Percentiles rank a stretch among this genome's conserved stretches.
Conservation (phyloP, 2,329 filamentous ascomycete genomes). For the Colletotrichum destructivum region DNA sequence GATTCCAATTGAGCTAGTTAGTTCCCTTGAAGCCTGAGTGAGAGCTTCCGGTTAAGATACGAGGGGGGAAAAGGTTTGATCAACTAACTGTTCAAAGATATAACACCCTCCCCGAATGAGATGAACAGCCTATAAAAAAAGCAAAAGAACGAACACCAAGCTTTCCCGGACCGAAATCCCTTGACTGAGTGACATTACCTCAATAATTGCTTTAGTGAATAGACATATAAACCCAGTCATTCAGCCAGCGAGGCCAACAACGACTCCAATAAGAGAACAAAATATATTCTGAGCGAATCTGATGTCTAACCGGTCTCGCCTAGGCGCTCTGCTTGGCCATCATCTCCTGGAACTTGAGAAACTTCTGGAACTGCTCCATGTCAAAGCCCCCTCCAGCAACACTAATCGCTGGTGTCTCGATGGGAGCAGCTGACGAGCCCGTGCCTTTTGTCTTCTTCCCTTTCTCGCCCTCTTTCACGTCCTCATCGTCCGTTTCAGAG, state of each 20-base stretch:
- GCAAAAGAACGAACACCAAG: too few relatives aligned
- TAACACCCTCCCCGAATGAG: too few relatives aligned
- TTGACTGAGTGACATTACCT: too few relatives aligned
- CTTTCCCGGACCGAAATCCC: too few relatives aligned
- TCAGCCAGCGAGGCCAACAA: neutral
- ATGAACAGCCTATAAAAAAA: too few relatives aligned
- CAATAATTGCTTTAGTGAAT: too few relatives aligned
- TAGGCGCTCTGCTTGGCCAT: neutral
- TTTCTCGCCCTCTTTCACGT: neutral
- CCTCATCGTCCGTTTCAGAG: neutral
- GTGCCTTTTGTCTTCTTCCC: neutral
- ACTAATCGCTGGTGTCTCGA: neutral
- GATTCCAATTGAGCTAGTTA: too few relatives aligned
- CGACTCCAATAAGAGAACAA: neutral
- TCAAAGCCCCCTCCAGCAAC: neutral
- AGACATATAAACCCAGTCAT: too few relatives aligned
- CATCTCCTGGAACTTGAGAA: constrained; percentile 5
- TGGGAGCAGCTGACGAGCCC: neutral
- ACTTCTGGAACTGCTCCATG: constrained; percentile 5
- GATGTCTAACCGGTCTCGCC: neutral
- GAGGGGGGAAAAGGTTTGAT: too few relatives aligned
- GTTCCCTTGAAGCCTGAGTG: too few relatives aligned
- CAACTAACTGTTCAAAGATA: too few relatives aligned
- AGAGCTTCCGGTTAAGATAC: too few relatives aligned
- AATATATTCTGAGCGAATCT: neutral